Evolutionary conservation across 495 filamentous ascomycete genomes (phyloP), one percentile per base, ranked within the genome.

Genomic region (Aspergillus avenaceus): DNA sequence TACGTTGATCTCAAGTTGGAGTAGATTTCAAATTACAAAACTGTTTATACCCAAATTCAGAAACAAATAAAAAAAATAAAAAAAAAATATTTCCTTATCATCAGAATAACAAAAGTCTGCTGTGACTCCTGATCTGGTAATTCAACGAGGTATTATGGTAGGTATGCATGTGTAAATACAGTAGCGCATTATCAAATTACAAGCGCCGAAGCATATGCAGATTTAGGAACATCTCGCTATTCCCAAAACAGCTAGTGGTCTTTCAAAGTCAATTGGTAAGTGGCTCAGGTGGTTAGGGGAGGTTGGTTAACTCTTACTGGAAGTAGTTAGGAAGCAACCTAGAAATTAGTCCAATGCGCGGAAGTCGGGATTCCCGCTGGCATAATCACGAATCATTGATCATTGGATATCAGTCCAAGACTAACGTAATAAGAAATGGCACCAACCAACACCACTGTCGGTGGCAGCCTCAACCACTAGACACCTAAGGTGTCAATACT

Each of bases 331-430:
- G 28, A 11, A 29, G 32, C 34, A 28, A 16, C 8, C 19, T 40
- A 31, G 23, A 29, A 52, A 40, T 41, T 54, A 43, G 48, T 54
- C 34, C 43, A 53, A 49, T 52, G 50, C 38, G 58, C 53, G 47
- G 58, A 53, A 44, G 49, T 55, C 52, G 51, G 49, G 46, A 54
- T 26, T 49, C 48, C 58, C 52, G 54, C 54, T 55, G 54, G 45
- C 50, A 53, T 47, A 50, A 52, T 55, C 45, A 47, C 27, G 47
- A 50, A 22, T 22, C 23, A 22, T 27, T 7, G 13, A 8, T 37
- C 46, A 55, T 56, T 60, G 47, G 56, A 23, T 21, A 47, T 45
- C 40, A 19, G 13, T 18, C 24, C 26, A 29, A 5, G 21, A 28
- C 49, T 51, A 43, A 52, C 44, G 49, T 52, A 48, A 44, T 49